Evolutionary conservation across 495 filamentous ascomycete genomes (phyloP).

Genomic region (Aspergillus haitiensis): DNA sequence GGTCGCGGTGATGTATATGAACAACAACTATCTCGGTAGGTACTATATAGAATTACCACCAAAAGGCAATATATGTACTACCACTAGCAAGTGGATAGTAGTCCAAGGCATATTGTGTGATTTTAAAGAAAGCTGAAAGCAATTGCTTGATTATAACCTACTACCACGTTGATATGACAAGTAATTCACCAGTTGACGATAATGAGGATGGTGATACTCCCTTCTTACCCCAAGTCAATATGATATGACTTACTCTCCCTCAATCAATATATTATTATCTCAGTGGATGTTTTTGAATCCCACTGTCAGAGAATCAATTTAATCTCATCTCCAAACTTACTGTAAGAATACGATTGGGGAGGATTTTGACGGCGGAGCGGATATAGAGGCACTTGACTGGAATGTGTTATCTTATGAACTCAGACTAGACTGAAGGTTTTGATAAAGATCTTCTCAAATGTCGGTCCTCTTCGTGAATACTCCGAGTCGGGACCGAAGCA

Average conservation of each 20-base stretch:
- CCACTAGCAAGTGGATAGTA: no score
- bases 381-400: constrained; percentile 4
- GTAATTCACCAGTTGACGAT: constrained; percentile 6
- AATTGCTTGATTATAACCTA: constrained; percentile 1
- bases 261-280: no score
- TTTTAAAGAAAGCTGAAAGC: constrained; percentile 4
- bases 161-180: not conserved
- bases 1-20: no score
- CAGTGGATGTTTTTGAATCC: not conserved
- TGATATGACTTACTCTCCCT: not conserved
- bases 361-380: not conserved
- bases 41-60: no score
- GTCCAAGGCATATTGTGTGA: not conserved
- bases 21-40: no score
- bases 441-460: not conserved
- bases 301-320: not conserved
- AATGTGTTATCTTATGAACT: constrained; percentile 6
- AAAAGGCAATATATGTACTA: no score
- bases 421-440: not conserved
- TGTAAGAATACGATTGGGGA: constrained; percentile 1
- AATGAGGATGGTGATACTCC: not conserved
- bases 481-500: not conserved
- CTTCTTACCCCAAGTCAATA: no score
- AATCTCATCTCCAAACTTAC: not conserved
- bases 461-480: no score